Evolutionary conservation across 129 eudicot genomes (phyloP).

Genomic region (Saussurea involucrata): DNA sequence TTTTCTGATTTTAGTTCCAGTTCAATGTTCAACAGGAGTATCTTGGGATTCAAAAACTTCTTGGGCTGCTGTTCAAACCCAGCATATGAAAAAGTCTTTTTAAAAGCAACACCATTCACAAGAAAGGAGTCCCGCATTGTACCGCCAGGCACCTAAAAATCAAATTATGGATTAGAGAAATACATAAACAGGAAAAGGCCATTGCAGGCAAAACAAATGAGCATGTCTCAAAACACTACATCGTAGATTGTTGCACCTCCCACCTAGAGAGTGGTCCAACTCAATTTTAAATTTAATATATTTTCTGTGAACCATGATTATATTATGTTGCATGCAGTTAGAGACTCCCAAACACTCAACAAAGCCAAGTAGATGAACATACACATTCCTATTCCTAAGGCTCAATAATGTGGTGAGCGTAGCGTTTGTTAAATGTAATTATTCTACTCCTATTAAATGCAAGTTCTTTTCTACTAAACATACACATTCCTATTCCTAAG

Average conservation of each 20-base stretch:
- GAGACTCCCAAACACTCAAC: neutral
- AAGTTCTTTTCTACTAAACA: neutral
- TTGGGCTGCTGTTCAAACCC: constrained; percentile 99
- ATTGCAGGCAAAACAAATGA: neutral
- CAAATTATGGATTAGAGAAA: constrained; percentile 3
- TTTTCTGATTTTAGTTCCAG: constrained; percentile 95
- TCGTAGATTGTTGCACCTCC: neutral
- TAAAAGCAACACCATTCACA: constrained; percentile 93
- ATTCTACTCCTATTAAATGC: neutral
- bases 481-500: neutral
- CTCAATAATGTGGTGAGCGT: neutral
- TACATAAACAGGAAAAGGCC: neutral
- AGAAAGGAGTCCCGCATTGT: constrained; percentile 95
- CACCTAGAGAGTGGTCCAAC: neutral
- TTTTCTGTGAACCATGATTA: neutral
- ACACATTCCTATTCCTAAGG: neutral
- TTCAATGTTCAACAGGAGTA: constrained; percentile 84
- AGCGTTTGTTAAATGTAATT: neutral
- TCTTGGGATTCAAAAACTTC: constrained; percentile 82
- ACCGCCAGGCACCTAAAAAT: constrained; percentile 87
- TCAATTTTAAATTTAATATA: neutral
- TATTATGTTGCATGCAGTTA: neutral
- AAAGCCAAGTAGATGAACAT: neutral
- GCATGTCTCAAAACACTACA: neutral
- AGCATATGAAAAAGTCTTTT: constrained; percentile 97